Base-by-base conservation (phyloP, 345 rosid species). In the Bruguiera parviflora region DNA sequence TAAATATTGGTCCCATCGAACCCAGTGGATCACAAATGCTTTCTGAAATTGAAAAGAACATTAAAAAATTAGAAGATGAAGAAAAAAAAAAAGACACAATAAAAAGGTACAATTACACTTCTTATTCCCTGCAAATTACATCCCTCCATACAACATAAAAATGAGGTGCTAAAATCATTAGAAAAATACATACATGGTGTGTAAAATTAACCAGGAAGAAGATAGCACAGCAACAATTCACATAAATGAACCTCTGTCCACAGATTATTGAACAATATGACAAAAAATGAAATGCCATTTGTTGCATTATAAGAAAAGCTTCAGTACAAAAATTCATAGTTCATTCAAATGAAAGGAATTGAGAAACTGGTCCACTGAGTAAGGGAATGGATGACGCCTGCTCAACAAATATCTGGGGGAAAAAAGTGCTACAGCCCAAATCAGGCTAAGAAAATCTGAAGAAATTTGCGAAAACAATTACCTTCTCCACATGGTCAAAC, bases 11-110 rank as follows among this genome's bases (percentile, higher is more conserved):
- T 88, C 96, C 81, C 89, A 69, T 73, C 81, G 83, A 85, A 94
- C 97, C 98, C 98, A 94, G 46, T 94, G 98, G 77, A 89, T 91
- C 71, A 94, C 75, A 66, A 77, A 87, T 52, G 92, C 98, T 94
- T 87, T 94, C 97, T 91, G 88, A 76, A 68, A 11, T 61, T 27
- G 80, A 73, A 46, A 57, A 55, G 37, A 49, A 49, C 65, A 60
- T 35, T 37, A 47, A 63, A 73, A 57, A 53, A 73, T 71, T 32
- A 20, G 20, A 31, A n/a, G 21, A 51, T 32, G 60, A 25, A 61
- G 60, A 25, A 61, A 59, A 37, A 24, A 1, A 8, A 22, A 43
- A 2, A 0, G 0, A 43, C 0, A 16, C 3, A 3, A 43, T 33
- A 43, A 43, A 43, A 3, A 13, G 19, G 49, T 13, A 13, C 18